Evolutionary conservation across 176 grass and related monocot species (phyloP).

Genomic region (Oryza australiensis): DNA sequence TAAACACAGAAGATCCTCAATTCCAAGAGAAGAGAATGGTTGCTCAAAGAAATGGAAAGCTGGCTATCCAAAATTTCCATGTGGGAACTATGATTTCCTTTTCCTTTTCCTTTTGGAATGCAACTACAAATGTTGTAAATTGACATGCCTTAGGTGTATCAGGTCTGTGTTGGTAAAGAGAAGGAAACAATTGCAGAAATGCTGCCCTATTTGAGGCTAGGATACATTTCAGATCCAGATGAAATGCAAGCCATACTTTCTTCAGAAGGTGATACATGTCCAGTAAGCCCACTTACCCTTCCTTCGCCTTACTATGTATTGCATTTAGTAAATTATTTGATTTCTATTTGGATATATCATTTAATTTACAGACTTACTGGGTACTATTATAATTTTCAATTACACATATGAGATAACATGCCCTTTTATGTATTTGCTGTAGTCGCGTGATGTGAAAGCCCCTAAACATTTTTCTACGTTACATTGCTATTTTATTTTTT

Average conservation of each 20-base stretch:
- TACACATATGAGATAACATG: neutral
- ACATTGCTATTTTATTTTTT: neutral
- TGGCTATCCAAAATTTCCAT: slow-evolving; percentile 91
- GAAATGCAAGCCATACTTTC: slow-evolving; percentile 91
- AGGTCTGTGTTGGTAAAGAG: slow-evolving; percentile 83
- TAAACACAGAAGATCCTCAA: slow-evolving; percentile 97
- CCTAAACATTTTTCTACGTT: neutral
- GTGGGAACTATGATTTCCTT: slow-evolving; percentile 44
- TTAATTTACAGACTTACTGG: slow-evolving; percentile 2
- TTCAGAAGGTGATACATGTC: slow-evolving; percentile 92
- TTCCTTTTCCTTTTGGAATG: slow-evolving; percentile 26
- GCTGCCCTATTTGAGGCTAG: slow-evolving; percentile 84
- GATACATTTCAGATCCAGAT: slow-evolving; percentile 89
- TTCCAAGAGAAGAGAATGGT: slow-evolving; percentile 99
- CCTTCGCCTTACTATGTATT: neutral
- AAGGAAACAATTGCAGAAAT: slow-evolving; percentile 93
- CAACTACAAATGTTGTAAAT: slow-evolving; percentile 32
- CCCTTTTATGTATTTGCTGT: neutral
- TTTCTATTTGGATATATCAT: slow-evolving; percentile 5
- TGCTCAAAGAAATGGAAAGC: slow-evolving; percentile 94
- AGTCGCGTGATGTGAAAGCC: neutral
- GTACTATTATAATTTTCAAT: neutral
- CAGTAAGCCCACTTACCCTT: slow-evolving; percentile 49
- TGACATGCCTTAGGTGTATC: slow-evolving; percentile 36
- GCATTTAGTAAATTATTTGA: slow-evolving; percentile 12